Evolutionary conservation across 306 rosid genomes (phyloP), one percentile per base, ranked within the genome.

Genomic region (Prosopis cineraria): DNA sequence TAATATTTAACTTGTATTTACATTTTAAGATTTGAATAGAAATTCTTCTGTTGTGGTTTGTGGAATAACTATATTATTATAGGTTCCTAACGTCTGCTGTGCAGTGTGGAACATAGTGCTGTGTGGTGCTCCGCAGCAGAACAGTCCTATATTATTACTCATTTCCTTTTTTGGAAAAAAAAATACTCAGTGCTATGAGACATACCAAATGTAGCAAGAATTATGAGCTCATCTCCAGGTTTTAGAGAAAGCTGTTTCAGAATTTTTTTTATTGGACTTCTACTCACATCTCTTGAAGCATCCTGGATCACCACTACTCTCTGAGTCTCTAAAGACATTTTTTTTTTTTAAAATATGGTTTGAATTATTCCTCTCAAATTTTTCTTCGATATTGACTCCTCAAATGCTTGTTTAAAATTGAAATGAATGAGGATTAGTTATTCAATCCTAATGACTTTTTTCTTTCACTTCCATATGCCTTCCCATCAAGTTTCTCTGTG

Each of bases 241-340:
- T 84, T 81, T 41, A 83, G 85, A 37, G 88, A 75, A 36, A 83
- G 76, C 74, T 68, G 60, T 29, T 60, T 73, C 74, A 88, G 86
- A 84, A 85, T 80, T 77, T 68, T 75, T 74, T 13, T 40, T 52
- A 92, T 82, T 78, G 88, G 87, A 47, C 70, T 79, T 82, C 65
- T 58, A 78, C 93, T 84, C 47, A 85, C 87, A 55, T 88, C 85
- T 80, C 80, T 90, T 63, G 96, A 82, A 78, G 93, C 90, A 70
- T 90, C 94, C 40, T 90, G 91, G 79, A 90, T 85, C 91, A 89
- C 91, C 87, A 92, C 84, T 24, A 89, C 84, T 77, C 73, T 90
- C 74, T 86, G 83, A 64, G 31, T 19, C 39, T 78, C 89, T 60
- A 53, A 59, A 11, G 71, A 60, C 86, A 78, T 81, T 20, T 43